These are phyloP conservation scores for Hymenoscyphus fraxineus DNA, from an alignment of 2,329 filamentous ascomycete genomes.

Conservation along the genomic window DNA sequence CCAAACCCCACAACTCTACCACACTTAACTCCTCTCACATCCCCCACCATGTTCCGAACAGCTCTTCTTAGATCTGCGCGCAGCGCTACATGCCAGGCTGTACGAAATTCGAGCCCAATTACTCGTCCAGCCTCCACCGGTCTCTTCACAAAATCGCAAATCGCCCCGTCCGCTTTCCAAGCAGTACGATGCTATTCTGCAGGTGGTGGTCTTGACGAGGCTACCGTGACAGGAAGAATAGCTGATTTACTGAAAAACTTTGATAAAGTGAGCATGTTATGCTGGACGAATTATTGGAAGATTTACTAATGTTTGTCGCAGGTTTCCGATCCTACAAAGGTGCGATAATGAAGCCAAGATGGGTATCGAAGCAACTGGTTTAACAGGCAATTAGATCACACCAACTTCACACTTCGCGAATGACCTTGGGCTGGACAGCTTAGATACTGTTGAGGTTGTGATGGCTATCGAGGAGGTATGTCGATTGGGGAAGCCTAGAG, in stretches of 20 bases:
- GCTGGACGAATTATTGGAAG: slow-evolving; percentile 8
- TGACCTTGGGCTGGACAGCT: slow-evolving; percentile 92
- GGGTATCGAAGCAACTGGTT: not conserved
- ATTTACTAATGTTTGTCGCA: slow-evolving; percentile 37
- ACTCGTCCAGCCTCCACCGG: slow-evolving; percentile 57
- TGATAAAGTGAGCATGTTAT: slow-evolving; percentile 70
- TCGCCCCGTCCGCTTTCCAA: slow-evolving; percentile 62
- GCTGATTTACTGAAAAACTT: slow-evolving; percentile 91
- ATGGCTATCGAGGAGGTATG: slow-evolving; percentile 98
- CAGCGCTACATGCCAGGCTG: slow-evolving; percentile 44
- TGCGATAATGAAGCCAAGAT: slow-evolving; percentile 38
- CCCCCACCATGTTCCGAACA: slow-evolving; percentile 79
- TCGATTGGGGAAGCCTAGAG: slow-evolving; percentile 4
- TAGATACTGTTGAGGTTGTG: slow-evolving; percentile 98
- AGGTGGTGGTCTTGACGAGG: slow-evolving; percentile 69
- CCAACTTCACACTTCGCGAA: slow-evolving; percentile 87
- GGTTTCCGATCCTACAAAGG: slow-evolving; percentile 65
- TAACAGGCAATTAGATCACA: slow-evolving; percentile 61
- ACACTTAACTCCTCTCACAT: slow-evolving; percentile 18
- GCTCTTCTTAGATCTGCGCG: slow-evolving; percentile 75
- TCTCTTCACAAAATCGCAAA: slow-evolving; percentile 59
- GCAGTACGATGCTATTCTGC: slow-evolving; percentile 84
- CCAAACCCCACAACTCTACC: slow-evolving; percentile 17
- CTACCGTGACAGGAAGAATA: slow-evolving; percentile 88
- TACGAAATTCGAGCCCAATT: slow-evolving; percentile 50